Evolutionary conservation across 2,329 filamentous ascomycete species (phyloP), one percentile per base, ranked within the genome.

Genomic region (Lachnellula arida): DNA sequence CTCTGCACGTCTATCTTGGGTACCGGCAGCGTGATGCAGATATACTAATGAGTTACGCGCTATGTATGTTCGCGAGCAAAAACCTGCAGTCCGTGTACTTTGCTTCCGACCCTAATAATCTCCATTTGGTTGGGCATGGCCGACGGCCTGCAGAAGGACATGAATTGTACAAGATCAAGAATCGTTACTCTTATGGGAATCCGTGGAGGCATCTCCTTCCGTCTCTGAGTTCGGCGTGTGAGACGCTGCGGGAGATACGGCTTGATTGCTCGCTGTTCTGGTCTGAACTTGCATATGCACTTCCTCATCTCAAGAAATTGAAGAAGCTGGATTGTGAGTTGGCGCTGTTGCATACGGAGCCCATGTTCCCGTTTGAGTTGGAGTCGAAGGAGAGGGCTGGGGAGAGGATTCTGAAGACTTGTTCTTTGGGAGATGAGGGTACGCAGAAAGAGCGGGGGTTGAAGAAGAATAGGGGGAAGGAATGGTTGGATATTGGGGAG

Each of bases 231-330:
- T 12, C 48, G 11, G 53, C 47, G 5, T 55, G 25, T 32, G 22
- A 55, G 46, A 55, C 53, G 4, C 35, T 55, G 14, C 40, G 51
- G 15, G 35, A 42, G 14, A 55, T 55, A 9, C 28, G 25, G 6
- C 32, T 55, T 5, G 53, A 55, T 46, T 50, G 53, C 35, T 39
- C 46, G 5, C 34, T 55, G 3, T 55, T 55, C 40, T 55, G 53
- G 53, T 51, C 47, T 4, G 53, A 55, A 19, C 17, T 55, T 34
- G 53, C 47, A 5, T 55, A 51, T 46, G 32, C 19, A 12, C 34
- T 55, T 43, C 40, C 53, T 3, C 40, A 51, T 46, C 32, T 55
- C 2, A 34, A 50, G 37, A 50, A 40, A 23, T 32, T 55, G n/a
- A 50, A 55, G 35, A 28, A 50, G 11, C 15, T 55, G 17, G 53